Evolutionary conservation across 179 eudicot species (phyloP), one percentile per base, ranked within the genome.

Genomic region (Gypsophila paniculata): DNA sequence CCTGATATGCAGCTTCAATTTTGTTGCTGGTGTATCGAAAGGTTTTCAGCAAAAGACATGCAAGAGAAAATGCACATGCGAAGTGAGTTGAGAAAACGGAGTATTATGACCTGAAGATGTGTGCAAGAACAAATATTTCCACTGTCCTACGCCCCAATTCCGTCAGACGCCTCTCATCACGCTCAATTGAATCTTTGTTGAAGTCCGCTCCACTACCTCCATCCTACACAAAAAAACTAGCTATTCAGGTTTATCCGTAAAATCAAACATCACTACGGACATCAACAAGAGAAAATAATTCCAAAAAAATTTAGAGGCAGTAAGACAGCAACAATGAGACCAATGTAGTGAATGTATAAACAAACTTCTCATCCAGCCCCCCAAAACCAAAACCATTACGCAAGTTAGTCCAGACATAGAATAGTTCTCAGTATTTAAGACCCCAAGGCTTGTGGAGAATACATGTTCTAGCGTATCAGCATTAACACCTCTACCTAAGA

Each of bases 101-200:
- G 13, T 46, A 2, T 57, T 25, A 63, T 26, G 21, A 94, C 99
- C 99, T 88, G 88, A 89, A 94, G 44, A 94, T 84, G 70, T 91
- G 96, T 42, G 86, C 85, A 69, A 94, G 87, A 73, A 90, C 90
- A 84, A 90, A 94, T 57, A 90, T 91, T 82, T 94, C 99, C 67
- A 94, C 89, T 3, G 99, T 94, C 79, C 97, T 86, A 59, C 97
- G 92, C 63, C 99, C 99, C 74, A 94, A 74, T 78, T 88, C 97
- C 42, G 97, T 94, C 72, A 94, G 86, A 75, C 95, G 90, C 85
- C 91, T 91, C 80, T 91, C 97, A 79, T 91, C 99, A 61, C 89
- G 96, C 76, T 91, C 97, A 63, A 89, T 84, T 19, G 94, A 78
- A 68, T 91, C 97, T 74, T 85, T 91, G 77, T 62, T 87, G 80